phyloP scores from a whole-genome alignment of 768 basidiomycete species.

The Mycena maculata region DNA sequence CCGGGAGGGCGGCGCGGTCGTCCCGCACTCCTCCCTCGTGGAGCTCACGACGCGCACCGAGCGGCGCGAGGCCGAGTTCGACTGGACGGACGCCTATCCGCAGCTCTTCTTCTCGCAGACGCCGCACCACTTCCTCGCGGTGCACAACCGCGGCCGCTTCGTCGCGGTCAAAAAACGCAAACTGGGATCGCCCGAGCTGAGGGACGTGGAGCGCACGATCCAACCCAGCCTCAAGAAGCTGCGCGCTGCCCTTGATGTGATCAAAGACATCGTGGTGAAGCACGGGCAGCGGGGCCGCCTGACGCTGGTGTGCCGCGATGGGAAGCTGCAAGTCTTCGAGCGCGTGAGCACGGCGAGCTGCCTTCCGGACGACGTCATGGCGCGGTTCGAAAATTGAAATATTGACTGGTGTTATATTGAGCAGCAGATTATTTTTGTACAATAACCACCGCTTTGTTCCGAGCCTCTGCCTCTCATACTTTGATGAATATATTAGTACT shows the following conservation, averaged over 20 bases:
- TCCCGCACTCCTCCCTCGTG: conserved; percentile 57
- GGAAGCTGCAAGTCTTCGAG: conserved; percentile 61
- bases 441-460: background rate
- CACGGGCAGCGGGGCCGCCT: conserved; percentile 65
- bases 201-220: conserved; percentile 43
- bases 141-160: conserved; percentile 69
- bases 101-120: conserved; percentile 81
- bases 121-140: conserved; percentile 66
- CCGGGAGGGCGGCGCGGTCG: conserved; percentile 41
- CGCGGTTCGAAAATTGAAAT: conserved; percentile 41
- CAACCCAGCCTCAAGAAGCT: conserved; percentile 53
- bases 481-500: conserved; percentile 19
- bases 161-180: conserved; percentile 59
- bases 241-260: conserved; percentile 52
- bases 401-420: too few relatives aligned
- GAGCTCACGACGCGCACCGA: conserved; percentile 60
- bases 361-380: conserved; percentile 58
- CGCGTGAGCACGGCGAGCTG: conserved; percentile 55
- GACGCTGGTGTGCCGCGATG: conserved; percentile 63
- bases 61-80: conserved; percentile 43
- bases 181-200: conserved; percentile 51
- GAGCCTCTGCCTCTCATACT: too few relatives aligned
- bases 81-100: conserved; percentile 73
- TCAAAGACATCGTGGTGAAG: conserved; percentile 61
- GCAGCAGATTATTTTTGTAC: background rate